These are phyloP conservation scores for Fusarium bulbicola DNA, from an alignment of 2,329 filamentous ascomycete species.

Conservation along the genomic window DNA sequence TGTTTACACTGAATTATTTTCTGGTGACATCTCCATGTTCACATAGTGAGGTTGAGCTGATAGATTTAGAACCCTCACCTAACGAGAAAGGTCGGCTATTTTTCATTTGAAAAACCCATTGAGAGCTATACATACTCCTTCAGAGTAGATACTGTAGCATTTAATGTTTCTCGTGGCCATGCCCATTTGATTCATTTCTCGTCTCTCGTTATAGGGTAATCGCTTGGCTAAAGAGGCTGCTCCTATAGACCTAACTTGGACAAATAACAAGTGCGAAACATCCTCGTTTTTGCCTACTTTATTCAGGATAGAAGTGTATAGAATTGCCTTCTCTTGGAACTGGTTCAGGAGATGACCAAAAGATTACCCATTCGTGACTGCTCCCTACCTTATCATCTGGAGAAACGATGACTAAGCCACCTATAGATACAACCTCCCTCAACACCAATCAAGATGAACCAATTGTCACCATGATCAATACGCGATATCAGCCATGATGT, in stretches of 20 bases:
- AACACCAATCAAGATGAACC: constrained; percentile 37
- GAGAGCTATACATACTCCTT: neutral
- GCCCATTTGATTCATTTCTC: neutral
- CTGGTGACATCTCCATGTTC: neutral
- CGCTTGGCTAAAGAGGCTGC: neutral
- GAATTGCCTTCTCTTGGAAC: neutral
- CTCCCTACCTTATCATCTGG: neutral
- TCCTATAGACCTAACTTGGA: neutral
- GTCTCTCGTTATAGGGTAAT: neutral
- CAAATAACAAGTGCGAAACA: neutral
- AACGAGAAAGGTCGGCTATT: neutral
- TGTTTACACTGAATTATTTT: neutral
- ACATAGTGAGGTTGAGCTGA: too few relatives aligned
- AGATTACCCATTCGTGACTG: neutral
- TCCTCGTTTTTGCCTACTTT: neutral
- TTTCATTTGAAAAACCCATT: neutral
- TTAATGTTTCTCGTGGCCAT: neutral
- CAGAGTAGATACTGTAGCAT: too few relatives aligned
- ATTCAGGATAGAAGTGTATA: neutral
- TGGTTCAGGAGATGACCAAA: neutral
- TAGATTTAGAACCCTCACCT: neutral
- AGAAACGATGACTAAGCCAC: constrained; percentile 19
- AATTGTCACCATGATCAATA: constrained; percentile 36
- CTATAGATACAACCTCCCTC: neutral
- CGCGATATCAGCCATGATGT: constrained; percentile 21